Conservation (phyloP, 2,329 filamentous ascomycete species). For the Akanthomyces dipterigenus region DNA sequence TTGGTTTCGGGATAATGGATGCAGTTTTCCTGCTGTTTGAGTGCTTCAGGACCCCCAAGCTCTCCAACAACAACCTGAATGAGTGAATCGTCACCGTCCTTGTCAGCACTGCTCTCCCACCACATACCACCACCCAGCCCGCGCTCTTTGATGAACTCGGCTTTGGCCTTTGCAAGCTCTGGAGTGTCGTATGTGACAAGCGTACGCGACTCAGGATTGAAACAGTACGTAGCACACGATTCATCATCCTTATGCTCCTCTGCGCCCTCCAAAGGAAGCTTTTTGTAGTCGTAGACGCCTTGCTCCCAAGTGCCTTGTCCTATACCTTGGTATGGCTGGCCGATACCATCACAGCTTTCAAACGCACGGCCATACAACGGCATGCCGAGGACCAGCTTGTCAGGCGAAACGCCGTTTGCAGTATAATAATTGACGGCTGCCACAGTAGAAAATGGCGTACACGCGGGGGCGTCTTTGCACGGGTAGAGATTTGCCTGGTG, state of each 20-base stretch:
- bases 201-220: conserved; percentile 52
- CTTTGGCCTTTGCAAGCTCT: conserved; percentile 61
- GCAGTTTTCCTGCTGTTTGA: conserved; percentile 52
- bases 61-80: conserved; percentile 57
- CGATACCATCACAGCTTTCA: conserved; percentile 67
- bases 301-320: conserved; percentile 79
- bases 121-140: conserved; percentile 89
- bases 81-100: conserved; percentile 56
- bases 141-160: conserved; percentile 58
- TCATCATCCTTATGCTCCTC: conserved; percentile 57
- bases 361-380: conserved; percentile 88
- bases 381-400: conserved; percentile 85
- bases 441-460: conserved; percentile 72
- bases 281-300: conserved; percentile 86
- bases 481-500: conserved; percentile 77
- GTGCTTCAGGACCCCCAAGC: conserved; percentile 44
- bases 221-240: conserved; percentile 70
- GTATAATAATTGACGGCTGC: conserved; percentile 67
- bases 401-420: conserved; percentile 51
- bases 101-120: conserved; percentile 87
- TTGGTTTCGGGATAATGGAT: conserved; percentile 58
- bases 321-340: conserved; percentile 60
- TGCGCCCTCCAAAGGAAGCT: conserved; percentile 62
- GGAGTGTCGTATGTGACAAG: conserved; percentile 78
- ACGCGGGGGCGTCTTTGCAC: conserved; percentile 46